These are phyloP conservation scores for Lyophyllum semitale DNA, from an alignment of 768 basidiomycete species.

Conservation along the genomic window DNA sequence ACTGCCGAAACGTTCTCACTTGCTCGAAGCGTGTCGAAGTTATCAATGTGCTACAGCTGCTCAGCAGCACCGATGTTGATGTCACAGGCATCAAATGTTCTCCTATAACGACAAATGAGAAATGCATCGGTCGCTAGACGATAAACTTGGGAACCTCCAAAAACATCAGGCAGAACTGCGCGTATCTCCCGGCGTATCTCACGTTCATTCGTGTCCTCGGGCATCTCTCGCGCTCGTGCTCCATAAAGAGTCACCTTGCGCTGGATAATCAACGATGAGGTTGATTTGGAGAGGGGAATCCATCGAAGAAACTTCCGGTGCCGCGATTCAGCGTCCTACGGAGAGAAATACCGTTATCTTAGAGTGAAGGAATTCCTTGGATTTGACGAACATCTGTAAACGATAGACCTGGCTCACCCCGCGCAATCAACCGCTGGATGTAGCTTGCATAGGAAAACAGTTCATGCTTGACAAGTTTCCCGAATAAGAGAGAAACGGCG, in stretches of 20 bases:
- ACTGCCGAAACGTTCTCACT: constrained; percentile 66
- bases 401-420: constrained; percentile 67
- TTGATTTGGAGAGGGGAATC: constrained; percentile 68
- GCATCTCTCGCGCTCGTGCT: constrained; percentile 64
- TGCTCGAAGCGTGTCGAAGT: constrained; percentile 73
- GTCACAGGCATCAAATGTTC: constrained; percentile 21
- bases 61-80: constrained; percentile 40
- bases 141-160: constrained; percentile 47
- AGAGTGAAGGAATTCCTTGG: not conserved
- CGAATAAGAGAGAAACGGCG: constrained; percentile 68
- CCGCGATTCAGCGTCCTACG: constrained; percentile 51
- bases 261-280: constrained; percentile 63
- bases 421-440: constrained; percentile 78
- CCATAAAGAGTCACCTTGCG: constrained; percentile 73
- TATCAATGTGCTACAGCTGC: constrained; percentile 47
- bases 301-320: constrained; percentile 71
- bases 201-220: constrained; percentile 70
- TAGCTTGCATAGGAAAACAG: constrained; percentile 77
- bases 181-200: constrained; percentile 74
- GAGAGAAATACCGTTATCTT: constrained; percentile 11
- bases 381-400: constrained; percentile 46
- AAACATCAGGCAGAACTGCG: constrained; percentile 62
- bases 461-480: constrained; percentile 67
- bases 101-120: constrained; percentile 28
- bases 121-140: constrained; percentile 1